A percentile compares a stretch with the other conserved stretches of the same genome.
These are phyloP conservation scores for Curvularia hawaiiensis DNA, from an alignment of 2,329 filamentous ascomycete genomes.

Conservation along the genomic window DNA sequence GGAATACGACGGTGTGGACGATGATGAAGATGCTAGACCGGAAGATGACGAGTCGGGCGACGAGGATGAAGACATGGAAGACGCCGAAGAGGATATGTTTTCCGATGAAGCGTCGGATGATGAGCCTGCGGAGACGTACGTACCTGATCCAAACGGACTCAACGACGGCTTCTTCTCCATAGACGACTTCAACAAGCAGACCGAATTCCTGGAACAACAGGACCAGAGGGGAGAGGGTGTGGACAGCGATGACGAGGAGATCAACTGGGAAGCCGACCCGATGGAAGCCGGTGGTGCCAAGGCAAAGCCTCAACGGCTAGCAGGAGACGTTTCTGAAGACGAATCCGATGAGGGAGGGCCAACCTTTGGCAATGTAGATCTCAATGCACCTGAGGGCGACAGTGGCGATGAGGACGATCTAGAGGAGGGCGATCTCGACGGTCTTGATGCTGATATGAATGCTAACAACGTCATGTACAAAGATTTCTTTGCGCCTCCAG, in stretches of 20 bases:
- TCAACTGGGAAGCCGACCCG: slow-evolving; percentile 88
- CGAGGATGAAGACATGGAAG: slow-evolving; percentile 40
- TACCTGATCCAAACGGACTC: slow-evolving; percentile 78
- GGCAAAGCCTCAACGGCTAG: slow-evolving; percentile 32
- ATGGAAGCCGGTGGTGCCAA: slow-evolving; percentile 50
- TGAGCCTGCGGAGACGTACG: slow-evolving; percentile 60
- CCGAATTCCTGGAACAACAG: slow-evolving; percentile 85
- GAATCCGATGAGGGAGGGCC: slow-evolving; percentile 76
- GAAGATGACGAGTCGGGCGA: slow-evolving; percentile 39
- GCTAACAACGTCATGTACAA: slow-evolving; percentile 90
- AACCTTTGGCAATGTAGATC: slow-evolving; percentile 79
- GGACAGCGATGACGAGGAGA: slow-evolving; percentile 75
- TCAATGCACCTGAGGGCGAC: slow-evolving; percentile 73
- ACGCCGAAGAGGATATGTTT: slow-evolving; percentile 40
- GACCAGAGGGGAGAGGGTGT: slow-evolving; percentile 78
- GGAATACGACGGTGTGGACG: slow-evolving; percentile 42
- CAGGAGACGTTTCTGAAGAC: slow-evolving; percentile 55
- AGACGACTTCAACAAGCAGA: slow-evolving; percentile 94
- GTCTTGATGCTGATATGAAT: slow-evolving; percentile 65
- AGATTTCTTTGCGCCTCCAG: slow-evolving; percentile 90
- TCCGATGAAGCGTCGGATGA: slow-evolving; percentile 52
- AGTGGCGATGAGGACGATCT: slow-evolving; percentile 67
- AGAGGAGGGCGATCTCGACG: slow-evolving; percentile 61
- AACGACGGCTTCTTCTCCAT: slow-evolving; percentile 99
- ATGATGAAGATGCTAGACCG: slow-evolving; percentile 34